These are phyloP conservation scores for Backusella liffmaniae DNA, from an alignment of 192 early-diverging fungal species.

Conservation along the genomic window DNA sequence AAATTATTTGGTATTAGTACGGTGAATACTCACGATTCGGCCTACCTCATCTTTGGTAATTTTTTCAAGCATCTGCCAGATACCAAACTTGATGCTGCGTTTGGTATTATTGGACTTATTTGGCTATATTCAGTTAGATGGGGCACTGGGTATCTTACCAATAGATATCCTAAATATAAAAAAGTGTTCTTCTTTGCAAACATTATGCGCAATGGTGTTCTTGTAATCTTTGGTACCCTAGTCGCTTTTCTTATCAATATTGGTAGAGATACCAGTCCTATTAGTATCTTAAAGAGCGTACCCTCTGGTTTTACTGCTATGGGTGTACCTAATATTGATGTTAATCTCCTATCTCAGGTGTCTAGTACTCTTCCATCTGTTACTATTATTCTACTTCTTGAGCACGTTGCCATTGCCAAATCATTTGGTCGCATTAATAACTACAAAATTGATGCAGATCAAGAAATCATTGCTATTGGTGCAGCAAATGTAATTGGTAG, in stretches of 20 bases:
- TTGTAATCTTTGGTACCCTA: slow-evolving; percentile 71
- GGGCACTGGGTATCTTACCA: slow-evolving; percentile 30
- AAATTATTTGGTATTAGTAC: slow-evolving; percentile 74
- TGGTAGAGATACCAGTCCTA: slow-evolving; percentile 40
- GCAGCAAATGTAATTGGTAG: slow-evolving; percentile 84
- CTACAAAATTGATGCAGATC: slow-evolving; percentile 75
- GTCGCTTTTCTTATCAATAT: slow-evolving; percentile 61
- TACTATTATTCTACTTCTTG: slow-evolving; percentile 76
- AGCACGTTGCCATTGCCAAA: slow-evolving; percentile 90
- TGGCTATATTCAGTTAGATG: slow-evolving; percentile 43
- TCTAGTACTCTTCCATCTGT: slow-evolving; percentile 58
- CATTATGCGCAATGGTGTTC: slow-evolving; percentile 69
- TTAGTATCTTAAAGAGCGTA: slow-evolving; percentile 68
- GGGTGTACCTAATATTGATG: slow-evolving; percentile 51
- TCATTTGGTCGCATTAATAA: slow-evolving; percentile 84
- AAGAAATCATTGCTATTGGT: slow-evolving; percentile 84
- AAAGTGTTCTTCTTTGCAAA: slow-evolving; percentile 58
- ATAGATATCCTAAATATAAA: slow-evolving; percentile 47
- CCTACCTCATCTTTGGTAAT: slow-evolving; percentile 77
- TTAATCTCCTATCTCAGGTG: slow-evolving; percentile 49
- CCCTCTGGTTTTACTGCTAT: slow-evolving; percentile 74
- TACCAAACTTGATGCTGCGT: slow-evolving; percentile 57
- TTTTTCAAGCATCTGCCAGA: slow-evolving; percentile 43
- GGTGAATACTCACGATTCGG: slow-evolving; percentile 67
- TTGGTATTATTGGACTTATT: slow-evolving; percentile 55